These are phyloP conservation scores for Breviolum minutum DNA, from an alignment of 73 alveolate species.

Conservation along the genomic window DNA sequence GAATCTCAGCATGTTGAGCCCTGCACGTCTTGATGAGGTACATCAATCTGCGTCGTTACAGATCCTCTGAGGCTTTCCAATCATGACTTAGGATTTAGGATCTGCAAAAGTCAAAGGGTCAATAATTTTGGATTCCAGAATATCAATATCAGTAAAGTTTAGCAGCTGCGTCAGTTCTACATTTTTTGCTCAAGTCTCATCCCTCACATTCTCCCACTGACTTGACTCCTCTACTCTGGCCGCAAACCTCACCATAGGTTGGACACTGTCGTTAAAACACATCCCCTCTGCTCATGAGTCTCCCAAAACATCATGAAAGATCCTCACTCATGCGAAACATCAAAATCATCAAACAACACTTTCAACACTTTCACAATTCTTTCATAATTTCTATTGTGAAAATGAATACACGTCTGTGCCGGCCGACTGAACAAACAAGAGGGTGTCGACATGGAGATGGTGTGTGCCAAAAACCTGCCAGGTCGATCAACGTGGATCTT, in stretches of 20 bases:
- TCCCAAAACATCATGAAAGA: no score
- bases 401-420: neutral
- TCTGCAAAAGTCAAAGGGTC: neutral
- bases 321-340: no score
- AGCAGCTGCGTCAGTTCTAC: no score
- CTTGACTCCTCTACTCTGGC: neutral
- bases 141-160: neutral
- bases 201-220: neutral
- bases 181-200: neutral
- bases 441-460: neutral
- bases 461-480: conserved; percentile 24
- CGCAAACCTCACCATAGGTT: no score
- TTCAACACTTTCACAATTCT: neutral
- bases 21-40: neutral
- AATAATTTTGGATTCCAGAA: neutral
- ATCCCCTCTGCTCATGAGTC: no score
- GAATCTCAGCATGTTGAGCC: neutral
- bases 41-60: neutral
- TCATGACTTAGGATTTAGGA: no score
- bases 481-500: neutral
- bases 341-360: neutral
- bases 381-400: neutral
- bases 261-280: no score
- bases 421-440: neutral
- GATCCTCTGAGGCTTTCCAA: neutral